phyloP scores from a whole-genome alignment of 2,329 filamentous ascomycete species.

The Ophiostoma sp. region DNA sequence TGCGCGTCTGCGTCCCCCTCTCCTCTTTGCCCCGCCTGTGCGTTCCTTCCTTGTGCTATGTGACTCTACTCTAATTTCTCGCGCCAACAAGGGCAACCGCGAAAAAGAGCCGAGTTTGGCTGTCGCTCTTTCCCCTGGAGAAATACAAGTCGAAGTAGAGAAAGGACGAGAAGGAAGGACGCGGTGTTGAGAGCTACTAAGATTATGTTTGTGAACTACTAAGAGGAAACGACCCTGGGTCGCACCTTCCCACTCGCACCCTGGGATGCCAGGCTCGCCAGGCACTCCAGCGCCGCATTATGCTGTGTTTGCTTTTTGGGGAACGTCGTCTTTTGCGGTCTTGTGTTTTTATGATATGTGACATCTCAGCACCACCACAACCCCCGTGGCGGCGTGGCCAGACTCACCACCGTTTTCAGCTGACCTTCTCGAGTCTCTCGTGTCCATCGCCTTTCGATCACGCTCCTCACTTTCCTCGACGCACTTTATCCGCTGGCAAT shows the following conservation, averaged over 20 bases:
- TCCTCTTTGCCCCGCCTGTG: slow-evolving; percentile 10
- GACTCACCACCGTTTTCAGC: slow-evolving; percentile 1
- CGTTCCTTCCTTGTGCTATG: slow-evolving; percentile 1
- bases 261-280: not conserved
- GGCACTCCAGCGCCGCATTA: not conserved
- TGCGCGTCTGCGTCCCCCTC: not conserved
- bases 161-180: not conserved
- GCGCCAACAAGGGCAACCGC: slow-evolving; percentile 8
- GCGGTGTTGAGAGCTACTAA: slow-evolving; percentile 2
- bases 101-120: not conserved
- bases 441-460: slow-evolving; percentile 1
- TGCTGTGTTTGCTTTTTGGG: not conserved
- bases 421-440: not conserved
- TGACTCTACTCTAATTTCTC: not conserved
- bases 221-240: not conserved
- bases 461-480: not conserved
- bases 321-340: not conserved
- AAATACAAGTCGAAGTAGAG: not conserved
- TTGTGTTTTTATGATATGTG: not conserved
- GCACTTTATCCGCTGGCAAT: not conserved
- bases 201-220: slow-evolving; percentile 6
- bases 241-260: not conserved
- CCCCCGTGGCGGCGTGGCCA: not conserved
- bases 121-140: not conserved
- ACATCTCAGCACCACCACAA: not conserved